Percentiles rank a stretch among this genome's conserved stretches.
Evolutionary conservation across 495 filamentous ascomycete species (phyloP).

Genomic region (Stereocaulon alpinum): DNA sequence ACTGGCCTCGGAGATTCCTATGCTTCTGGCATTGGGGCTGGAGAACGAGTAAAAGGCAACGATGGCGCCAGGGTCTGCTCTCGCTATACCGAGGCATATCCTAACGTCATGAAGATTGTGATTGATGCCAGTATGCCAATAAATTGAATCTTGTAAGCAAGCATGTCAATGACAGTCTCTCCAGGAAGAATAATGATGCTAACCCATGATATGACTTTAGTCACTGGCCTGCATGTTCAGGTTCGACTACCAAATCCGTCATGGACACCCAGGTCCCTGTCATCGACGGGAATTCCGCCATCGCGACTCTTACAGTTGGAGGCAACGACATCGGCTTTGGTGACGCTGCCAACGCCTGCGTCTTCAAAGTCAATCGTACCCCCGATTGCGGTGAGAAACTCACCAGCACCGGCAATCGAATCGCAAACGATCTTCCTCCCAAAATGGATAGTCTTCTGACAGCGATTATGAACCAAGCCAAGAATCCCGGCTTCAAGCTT

Average conservation of each 20-base stretch:
- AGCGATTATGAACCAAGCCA: neutral
- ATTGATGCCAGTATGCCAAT: neutral
- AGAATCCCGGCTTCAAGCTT: neutral
- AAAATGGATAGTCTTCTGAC: neutral
- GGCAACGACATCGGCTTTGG: neutral
- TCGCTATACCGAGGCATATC: neutral
- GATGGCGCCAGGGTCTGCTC: neutral
- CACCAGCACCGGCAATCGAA: neutral
- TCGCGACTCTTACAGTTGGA: neutral
- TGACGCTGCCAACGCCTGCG: neutral
- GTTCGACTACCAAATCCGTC: neutral
- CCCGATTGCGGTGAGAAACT: neutral
- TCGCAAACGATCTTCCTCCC: neutral
- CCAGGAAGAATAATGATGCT: too few relatives aligned
- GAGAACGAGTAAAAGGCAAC: neutral
- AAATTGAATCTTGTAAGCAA: neutral
- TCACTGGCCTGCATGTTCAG: neutral
- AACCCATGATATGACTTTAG: neutral
- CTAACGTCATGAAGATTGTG: neutral
- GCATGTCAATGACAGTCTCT: neutral
- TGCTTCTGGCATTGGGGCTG: neutral
- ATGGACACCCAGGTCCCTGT: neutral
- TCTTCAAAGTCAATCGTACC: neutral
- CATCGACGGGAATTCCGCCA: neutral
- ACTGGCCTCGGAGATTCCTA: neutral